These are phyloP conservation scores for Aspergillus niger DNA, from an alignment of 2,329 filamentous ascomycete genomes.

Conservation along the genomic window DNA sequence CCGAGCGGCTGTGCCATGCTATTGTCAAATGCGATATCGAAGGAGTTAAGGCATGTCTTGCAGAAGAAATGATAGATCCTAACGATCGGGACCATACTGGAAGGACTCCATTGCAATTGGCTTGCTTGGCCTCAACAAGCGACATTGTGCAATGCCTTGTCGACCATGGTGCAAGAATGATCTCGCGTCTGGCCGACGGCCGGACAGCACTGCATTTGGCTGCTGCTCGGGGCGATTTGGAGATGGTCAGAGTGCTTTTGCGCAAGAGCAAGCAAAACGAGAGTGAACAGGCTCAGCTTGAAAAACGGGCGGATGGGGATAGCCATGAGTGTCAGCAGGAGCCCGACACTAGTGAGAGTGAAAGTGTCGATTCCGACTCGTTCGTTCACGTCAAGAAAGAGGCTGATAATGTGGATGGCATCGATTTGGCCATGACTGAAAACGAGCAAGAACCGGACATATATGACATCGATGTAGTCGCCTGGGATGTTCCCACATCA, in stretches of 20 bases:
- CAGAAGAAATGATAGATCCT: slow-evolving; percentile 68
- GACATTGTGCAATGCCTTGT: slow-evolving; percentile 72
- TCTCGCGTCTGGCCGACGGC: slow-evolving; percentile 75
- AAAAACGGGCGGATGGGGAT: slow-evolving; percentile 18
- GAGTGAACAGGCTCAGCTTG: slow-evolving; percentile 34
- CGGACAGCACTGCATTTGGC: slow-evolving; percentile 81
- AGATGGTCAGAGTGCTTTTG: slow-evolving; percentile 73
- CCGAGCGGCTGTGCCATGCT: slow-evolving; percentile 73
- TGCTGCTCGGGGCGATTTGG: slow-evolving; percentile 65
- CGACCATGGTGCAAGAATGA: slow-evolving; percentile 69
- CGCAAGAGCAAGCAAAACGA: slow-evolving; percentile 70
- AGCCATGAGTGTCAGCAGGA: slow-evolving; percentile 33
- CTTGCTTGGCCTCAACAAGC: slow-evolving; percentile 66
- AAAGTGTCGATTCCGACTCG: slow-evolving; percentile 62
- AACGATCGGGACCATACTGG: slow-evolving; percentile 78
- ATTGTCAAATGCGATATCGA: slow-evolving; percentile 75
- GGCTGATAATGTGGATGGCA: slow-evolving; percentile 34
- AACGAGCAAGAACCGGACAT: slow-evolving; percentile 72
- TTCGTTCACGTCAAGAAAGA: slow-evolving; percentile 64
- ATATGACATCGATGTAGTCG: slow-evolving; percentile 74
- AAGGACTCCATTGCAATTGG: slow-evolving; percentile 75
- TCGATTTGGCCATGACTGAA: slow-evolving; percentile 55
- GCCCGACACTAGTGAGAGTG: slow-evolving; percentile 46
- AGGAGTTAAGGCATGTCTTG: slow-evolving; percentile 68
- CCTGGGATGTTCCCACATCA: slow-evolving; percentile 75